These are phyloP conservation scores for Paecilomyces variotii DNA, from an alignment of 2,329 filamentous ascomycete genomes.

Conservation along the genomic window DNA sequence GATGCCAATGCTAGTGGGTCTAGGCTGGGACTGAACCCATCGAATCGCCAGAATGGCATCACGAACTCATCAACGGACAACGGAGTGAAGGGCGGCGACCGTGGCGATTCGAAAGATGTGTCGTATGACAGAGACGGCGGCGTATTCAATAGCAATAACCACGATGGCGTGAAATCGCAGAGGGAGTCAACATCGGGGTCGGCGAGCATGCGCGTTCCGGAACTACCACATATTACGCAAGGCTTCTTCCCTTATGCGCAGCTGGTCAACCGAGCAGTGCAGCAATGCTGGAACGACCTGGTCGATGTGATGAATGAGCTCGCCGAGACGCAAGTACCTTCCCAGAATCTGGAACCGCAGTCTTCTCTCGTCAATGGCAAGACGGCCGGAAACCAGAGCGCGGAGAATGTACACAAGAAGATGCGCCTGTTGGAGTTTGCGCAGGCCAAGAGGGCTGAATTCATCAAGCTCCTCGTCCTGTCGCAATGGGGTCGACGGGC, in stretches of 20 bases:
- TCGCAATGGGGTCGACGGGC: slow-evolving; percentile 81
- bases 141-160: background rate
- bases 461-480: slow-evolving; percentile 87
- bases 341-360: slow-evolving; percentile 26
- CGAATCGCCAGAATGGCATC: slow-evolving; percentile 18
- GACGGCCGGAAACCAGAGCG: slow-evolving; percentile 25
- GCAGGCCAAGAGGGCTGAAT: slow-evolving; percentile 72
- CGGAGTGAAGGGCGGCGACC: slow-evolving; percentile 9
- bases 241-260: slow-evolving; percentile 69
- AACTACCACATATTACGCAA: slow-evolving; percentile 61
- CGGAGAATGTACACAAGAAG: slow-evolving; percentile 69
- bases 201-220: slow-evolving; percentile 35
- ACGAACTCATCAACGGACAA: slow-evolving; percentile 8
- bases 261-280: slow-evolving; percentile 69
- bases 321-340: slow-evolving; percentile 57
- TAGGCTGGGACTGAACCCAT: slow-evolving; percentile 13
- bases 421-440: slow-evolving; percentile 65
- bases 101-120: slow-evolving; percentile 14
- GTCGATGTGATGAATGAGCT: slow-evolving; percentile 62
- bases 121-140: slow-evolving; percentile 6
- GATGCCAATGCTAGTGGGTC: slow-evolving; percentile 22
- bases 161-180: background rate
- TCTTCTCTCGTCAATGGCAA: slow-evolving; percentile 18
- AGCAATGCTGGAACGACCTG: slow-evolving; percentile 74
- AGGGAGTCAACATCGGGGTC: slow-evolving; percentile 1